These are phyloP conservation scores for Zymoseptoria pseudotritici DNA, from an alignment of 2,329 filamentous ascomycete species.

Conservation along the genomic window DNA sequence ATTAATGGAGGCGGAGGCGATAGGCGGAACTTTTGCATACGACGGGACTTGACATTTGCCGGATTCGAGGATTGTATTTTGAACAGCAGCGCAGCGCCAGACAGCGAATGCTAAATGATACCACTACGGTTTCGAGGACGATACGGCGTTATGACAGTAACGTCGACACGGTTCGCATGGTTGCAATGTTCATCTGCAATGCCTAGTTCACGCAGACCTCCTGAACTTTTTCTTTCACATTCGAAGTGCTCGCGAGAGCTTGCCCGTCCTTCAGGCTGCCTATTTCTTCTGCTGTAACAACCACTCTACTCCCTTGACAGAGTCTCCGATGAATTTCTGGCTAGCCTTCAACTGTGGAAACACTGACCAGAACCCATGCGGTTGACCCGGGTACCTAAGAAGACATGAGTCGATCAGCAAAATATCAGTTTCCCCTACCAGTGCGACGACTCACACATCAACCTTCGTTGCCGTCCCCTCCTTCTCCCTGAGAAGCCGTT, in stretches of 20 bases:
- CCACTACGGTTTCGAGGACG: too few relatives aligned
- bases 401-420: neutral
- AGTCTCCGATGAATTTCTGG: constrained; percentile 25
- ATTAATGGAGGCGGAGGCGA: neutral
- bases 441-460: constrained; percentile 22
- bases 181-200: neutral
- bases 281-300: constrained; percentile 21
- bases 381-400: constrained; percentile 31
- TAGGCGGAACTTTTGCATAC: neutral
- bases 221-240: too few relatives aligned
- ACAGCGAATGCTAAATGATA: too few relatives aligned
- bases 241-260: too few relatives aligned
- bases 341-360: constrained; percentile 21
- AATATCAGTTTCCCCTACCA: neutral
- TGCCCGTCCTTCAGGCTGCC: too few relatives aligned
- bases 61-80: neutral
- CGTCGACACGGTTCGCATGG: too few relatives aligned
- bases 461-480: constrained; percentile 36
- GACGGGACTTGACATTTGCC: neutral
- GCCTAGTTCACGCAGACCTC: too few relatives aligned
- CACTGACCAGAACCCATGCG: constrained; percentile 37
- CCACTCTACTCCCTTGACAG: constrained; percentile 24
- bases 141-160: too few relatives aligned
- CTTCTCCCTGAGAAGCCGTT: constrained; percentile 34
- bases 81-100: neutral